Conservation (phyloP, 768 basidiomycete species). For the Amyloporia xantha region DNA sequence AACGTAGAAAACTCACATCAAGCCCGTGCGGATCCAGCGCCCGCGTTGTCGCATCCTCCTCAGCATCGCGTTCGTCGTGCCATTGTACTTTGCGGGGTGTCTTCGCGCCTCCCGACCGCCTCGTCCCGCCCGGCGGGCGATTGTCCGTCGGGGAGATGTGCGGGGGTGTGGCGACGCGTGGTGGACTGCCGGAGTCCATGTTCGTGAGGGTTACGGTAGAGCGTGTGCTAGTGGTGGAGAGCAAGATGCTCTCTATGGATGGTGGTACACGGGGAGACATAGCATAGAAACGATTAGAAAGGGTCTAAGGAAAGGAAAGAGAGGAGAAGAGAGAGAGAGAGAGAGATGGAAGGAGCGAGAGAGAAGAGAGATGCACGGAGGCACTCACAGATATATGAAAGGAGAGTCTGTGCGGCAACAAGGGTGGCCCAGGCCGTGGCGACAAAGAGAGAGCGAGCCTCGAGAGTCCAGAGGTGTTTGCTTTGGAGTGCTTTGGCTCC, state of each 20-base stretch:
- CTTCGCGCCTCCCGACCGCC: conserved; percentile 27
- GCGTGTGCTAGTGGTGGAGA: conserved; percentile 4
- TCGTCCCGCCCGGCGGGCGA: conserved; percentile 15
- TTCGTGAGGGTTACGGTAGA: conserved; percentile 4
- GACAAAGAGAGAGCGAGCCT: background rate
- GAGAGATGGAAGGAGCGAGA: conserved; percentile 1
- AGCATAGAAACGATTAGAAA: background rate
- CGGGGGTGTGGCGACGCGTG: background rate
- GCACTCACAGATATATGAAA: conserved; percentile 2
- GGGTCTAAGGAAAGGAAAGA: background rate
- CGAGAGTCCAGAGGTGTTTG: background rate
- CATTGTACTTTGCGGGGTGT: conserved; percentile 51
- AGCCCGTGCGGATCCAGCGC: conserved; percentile 48
- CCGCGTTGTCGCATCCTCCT: conserved; percentile 22
- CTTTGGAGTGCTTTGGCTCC: background rate
- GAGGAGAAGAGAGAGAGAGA: background rate
- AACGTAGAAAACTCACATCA: conserved; percentile 37
- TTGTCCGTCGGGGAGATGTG: conserved; percentile 5
- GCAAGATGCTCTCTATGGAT: conserved; percentile 18
- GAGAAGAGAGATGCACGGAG: background rate
- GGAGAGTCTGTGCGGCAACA: background rate
- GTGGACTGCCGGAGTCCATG: conserved; percentile 14
- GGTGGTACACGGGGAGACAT: conserved; percentile 12
- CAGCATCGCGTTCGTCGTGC: conserved; percentile 27
- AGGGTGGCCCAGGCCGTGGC: background rate